Evolutionary conservation across 208 protist species (phyloP).

Genomic region (Trypanosoma theileri): DNA sequence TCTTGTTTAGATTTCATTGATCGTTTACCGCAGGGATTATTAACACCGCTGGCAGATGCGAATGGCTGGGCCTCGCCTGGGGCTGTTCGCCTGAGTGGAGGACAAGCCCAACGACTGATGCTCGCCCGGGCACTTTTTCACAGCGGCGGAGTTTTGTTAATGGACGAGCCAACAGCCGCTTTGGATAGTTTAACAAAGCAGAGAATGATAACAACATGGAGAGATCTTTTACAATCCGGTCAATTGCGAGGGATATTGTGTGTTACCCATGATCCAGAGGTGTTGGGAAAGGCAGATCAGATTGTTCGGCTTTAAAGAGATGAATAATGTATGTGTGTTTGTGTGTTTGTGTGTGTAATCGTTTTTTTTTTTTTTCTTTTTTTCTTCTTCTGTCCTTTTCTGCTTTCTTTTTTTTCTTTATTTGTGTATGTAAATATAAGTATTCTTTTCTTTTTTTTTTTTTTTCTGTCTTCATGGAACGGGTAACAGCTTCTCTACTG

Average conservation of each 20-base stretch:
- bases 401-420: slow-evolving; percentile 15
- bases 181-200: slow-evolving; percentile 55
- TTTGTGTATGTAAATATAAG: slow-evolving; percentile 7
- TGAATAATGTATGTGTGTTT: neutral
- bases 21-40: slow-evolving; percentile 57
- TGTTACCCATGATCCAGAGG: slow-evolving; percentile 59
- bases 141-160: slow-evolving; percentile 58
- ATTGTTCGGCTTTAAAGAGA: slow-evolving; percentile 30
- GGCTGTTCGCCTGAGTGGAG: slow-evolving; percentile 61
- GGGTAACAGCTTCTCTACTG: no score
- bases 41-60: slow-evolving; percentile 46
- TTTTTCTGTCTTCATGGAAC: no score
- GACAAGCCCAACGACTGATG: slow-evolving; percentile 77
- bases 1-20: slow-evolving; percentile 56
- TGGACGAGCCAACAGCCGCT: slow-evolving; percentile 78
- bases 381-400: slow-evolving; percentile 14
- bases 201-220: slow-evolving; percentile 46
- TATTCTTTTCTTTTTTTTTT: no score
- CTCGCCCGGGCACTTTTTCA: slow-evolving; percentile 75
- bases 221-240: slow-evolving; percentile 39
- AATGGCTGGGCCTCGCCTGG: slow-evolving; percentile 30
- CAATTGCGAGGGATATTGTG: slow-evolving; percentile 53
- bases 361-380: slow-evolving; percentile 4
- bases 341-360: slow-evolving; percentile 1
- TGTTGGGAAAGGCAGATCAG: slow-evolving; percentile 59